Base-by-base conservation (phyloP, 2,329 filamentous ascomycete genomes). In the Neopestalotiopsis clavispora region DNA sequence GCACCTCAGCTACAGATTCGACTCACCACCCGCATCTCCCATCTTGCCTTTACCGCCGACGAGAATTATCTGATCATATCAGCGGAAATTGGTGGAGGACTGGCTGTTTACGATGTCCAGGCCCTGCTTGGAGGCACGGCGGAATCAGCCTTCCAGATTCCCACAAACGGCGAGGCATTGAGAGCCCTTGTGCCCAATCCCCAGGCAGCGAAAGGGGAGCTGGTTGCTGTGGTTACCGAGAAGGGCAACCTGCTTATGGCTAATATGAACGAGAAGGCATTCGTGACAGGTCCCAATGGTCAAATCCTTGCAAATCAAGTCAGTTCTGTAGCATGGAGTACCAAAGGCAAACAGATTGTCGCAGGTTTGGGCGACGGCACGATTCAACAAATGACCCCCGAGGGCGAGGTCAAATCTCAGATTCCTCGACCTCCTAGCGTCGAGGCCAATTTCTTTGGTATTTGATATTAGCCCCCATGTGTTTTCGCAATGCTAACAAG, bases 41-140 rank as follows among this genome's bases (percentile, higher is more conserved):
- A 99, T 79, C 85, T 99, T 23, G 90, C 91, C 17, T 99, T 99
- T 79, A 95, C 94, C 0, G 89, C 93, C n/a, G 93, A 97, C 75
- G 97, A 98, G 78, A 90, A 89, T 74, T 94, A 92, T 74, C 84
- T 99, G 70, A 88, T 97, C 45, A 84, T 98, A 32, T 94, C 94
- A 12, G 93, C 94, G 2, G 93, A 97, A 80, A 85, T 87, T 67
- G 92, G 93, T 12, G 92, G 94, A 42, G 94, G 94, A 4, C 83
- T 99, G 70, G 92, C 92, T 4, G 91, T 97, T 2, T 98, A 97
- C 76, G 90, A 95, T 67, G 90, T 93, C 1, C 84, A 92, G 68
- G 84, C 86, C 58, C 83, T 98, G 23, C 81, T 91, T 60, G 86
- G 90, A 74, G 90, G 90, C 66, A 88, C 87, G 68, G 89, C 89